Base-by-base conservation (phyloP, 1,139 yeast genomes). In the Hyphopichia khmerensis region DNA sequence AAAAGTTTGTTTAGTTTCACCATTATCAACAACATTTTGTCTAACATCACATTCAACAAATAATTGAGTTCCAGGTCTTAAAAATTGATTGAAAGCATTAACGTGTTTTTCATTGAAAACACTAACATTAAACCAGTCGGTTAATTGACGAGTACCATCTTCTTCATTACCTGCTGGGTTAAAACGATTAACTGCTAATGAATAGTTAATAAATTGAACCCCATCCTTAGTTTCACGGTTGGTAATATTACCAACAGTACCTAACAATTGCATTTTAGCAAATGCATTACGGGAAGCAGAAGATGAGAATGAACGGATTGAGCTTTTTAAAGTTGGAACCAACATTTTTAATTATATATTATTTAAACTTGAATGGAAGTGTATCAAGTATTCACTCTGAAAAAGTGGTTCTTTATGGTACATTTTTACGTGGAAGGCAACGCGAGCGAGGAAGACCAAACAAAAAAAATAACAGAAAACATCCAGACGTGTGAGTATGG, bases 71-170 rank as follows among this genome's bases (percentile, higher is more conserved):
- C 79, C 79, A 23, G 70, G 70, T 47, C 64, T 65, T 58, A 73
- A 59, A 50, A 64, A 60, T 45, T 64, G 63, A 48, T 69, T 69
- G 59, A 72, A 70, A 41, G 67, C 64, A 26, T 53, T 43, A 29
- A 70, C 58, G 42, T 71, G 77, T 41, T 55, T 54, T 33, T 70
- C 76, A 49, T 69, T 65, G 54, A 72, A 73, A 5, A 67, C 77
- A 37, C 69, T 53, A 38, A 73, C 56, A 44, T 66, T 70, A 59
- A 56, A 72, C 78, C 77, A 73, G 47, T 70, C 74, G 40, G 76
- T 64, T 11, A 39, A 9, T 19, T 26, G 30, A 18, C 38, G 30
- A 41, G 60, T 49, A 45, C 49, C 53, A 39, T 55, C 59, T 42
- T 62, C 64, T 32, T 59, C 67, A n/a, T 31, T 41, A 33, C 60